Conservation (phyloP, 768 basidiomycete species). For the Ramaria rubella region DNA sequence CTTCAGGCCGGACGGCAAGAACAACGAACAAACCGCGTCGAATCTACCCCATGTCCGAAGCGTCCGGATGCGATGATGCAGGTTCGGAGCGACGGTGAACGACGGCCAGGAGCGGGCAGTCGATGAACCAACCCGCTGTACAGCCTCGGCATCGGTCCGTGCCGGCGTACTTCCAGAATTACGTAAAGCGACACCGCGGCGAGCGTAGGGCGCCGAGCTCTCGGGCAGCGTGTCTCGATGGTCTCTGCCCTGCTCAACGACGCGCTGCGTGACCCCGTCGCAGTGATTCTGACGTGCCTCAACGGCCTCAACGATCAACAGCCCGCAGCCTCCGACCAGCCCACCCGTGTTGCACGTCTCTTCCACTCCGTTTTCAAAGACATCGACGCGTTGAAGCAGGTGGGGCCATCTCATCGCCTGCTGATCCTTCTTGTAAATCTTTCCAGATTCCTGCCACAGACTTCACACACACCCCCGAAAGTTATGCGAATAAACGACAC, state of each 20-base stretch:
- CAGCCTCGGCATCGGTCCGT: no score
- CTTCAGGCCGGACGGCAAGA: no score
- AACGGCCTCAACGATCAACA: constrained; percentile 19
- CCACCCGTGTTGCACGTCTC: constrained; percentile 37
- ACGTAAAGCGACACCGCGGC: no score
- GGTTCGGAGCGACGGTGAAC: no score
- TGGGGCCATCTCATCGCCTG: constrained; percentile 13
- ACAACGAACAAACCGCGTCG: no score
- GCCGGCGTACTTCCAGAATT: no score
- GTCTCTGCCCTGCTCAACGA: constrained; percentile 44
- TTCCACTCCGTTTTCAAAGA: constrained; percentile 41
- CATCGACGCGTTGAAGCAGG: constrained; percentile 36
- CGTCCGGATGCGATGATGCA: no score
- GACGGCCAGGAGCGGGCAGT: no score
- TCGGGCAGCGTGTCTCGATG: constrained; percentile 33
- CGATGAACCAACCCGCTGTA: no score
- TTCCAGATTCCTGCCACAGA: constrained; percentile 54
- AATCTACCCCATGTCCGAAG: no score
- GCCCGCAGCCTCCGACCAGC: constrained; percentile 25
- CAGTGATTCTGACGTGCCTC: constrained; percentile 45
- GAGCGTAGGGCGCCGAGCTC: background rate
- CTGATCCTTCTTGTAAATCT: background rate
- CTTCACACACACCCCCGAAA: constrained; percentile 40
- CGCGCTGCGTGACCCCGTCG: constrained; percentile 44
- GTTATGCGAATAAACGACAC: constrained; percentile 34